These are phyloP conservation scores for Cryptococcus wingfieldii DNA, from an alignment of 1,284 basidiomycete species.

Conservation along the genomic window DNA sequence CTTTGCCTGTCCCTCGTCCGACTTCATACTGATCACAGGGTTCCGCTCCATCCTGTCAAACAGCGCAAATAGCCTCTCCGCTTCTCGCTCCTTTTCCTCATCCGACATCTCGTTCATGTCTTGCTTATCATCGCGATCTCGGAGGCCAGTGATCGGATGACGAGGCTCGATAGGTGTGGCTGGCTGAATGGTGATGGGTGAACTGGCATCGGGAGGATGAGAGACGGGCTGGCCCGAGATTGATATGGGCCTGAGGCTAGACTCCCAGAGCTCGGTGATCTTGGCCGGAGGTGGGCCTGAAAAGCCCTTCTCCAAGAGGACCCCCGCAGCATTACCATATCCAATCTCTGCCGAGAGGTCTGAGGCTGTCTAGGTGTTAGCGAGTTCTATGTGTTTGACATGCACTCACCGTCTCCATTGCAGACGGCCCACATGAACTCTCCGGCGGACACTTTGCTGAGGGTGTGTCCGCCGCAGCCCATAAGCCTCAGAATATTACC, in stretches of 20 bases:
- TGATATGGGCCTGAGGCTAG: neutral
- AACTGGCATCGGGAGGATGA: slow-evolving; percentile 71
- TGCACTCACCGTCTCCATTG: slow-evolving; percentile 66
- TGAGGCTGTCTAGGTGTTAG: slow-evolving; percentile 53
- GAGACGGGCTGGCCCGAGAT: slow-evolving; percentile 50
- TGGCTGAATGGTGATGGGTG: slow-evolving; percentile 39
- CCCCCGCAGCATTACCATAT: slow-evolving; percentile 88
- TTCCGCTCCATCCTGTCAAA: slow-evolving; percentile 80
- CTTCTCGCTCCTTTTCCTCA: slow-evolving; percentile 85
- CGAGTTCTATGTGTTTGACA: neutral
- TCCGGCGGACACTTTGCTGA: slow-evolving; percentile 70
- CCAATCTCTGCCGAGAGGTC: slow-evolving; percentile 70
- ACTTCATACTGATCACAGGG: slow-evolving; percentile 44
- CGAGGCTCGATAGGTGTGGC: slow-evolving; percentile 5
- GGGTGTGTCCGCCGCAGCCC: slow-evolving; percentile 63
- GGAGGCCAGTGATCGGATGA: slow-evolving; percentile 27
- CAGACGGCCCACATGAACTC: slow-evolving; percentile 79
- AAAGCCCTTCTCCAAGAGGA: slow-evolving; percentile 82
- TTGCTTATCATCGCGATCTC: neutral
- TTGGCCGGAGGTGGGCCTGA: slow-evolving; percentile 55
- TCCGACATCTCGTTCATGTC: slow-evolving; percentile 65
- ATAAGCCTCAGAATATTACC: slow-evolving; percentile 77
- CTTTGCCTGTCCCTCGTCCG: slow-evolving; percentile 44
- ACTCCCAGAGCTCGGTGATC: slow-evolving; percentile 46
- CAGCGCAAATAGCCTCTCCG: slow-evolving; percentile 80